Evolutionary conservation across 176 grass and related monocot genomes (phyloP).

Genomic region (Cenchrus purpureus): DNA sequence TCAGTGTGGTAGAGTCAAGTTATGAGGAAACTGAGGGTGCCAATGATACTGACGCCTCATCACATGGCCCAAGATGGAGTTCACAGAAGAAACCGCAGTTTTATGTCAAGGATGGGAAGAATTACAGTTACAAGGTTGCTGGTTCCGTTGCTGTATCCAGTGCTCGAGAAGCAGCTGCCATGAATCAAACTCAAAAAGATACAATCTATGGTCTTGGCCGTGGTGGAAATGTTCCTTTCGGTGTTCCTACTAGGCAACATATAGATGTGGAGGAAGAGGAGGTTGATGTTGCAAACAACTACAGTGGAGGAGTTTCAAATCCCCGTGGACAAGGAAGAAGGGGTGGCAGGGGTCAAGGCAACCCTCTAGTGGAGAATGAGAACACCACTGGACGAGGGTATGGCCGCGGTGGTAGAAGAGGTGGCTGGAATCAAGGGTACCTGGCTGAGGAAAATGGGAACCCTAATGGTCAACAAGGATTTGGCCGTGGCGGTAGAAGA

Average conservation of each 20-base stretch:
- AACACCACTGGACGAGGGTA: conserved; percentile 33
- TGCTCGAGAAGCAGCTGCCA: conserved; percentile 72
- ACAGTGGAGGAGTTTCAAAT: conserved; percentile 47
- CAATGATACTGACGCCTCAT: conserved; percentile 48
- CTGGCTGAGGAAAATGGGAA: conserved; percentile 19
- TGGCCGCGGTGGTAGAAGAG: conserved; percentile 52
- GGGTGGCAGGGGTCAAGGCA: conserved; percentile 38
- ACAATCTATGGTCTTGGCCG: conserved; percentile 90
- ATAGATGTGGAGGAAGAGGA: conserved; percentile 54
- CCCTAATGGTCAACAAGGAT: conserved; percentile 32
- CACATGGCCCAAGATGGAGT: conserved; percentile 62
- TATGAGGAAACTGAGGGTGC: conserved; percentile 78
- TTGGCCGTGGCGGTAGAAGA: conserved; percentile 37
- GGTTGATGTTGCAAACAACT: conserved; percentile 32
- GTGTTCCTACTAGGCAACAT: conserved; percentile 51
- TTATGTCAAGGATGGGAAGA: conserved; percentile 96
- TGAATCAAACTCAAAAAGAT: conserved; percentile 67
- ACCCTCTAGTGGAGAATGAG: conserved; percentile 6
- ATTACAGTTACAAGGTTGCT: conserved; percentile 97
- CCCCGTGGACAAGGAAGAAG: conserved; percentile 52
- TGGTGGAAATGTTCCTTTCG: conserved; percentile 84
- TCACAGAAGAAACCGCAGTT: conserved; percentile 88
- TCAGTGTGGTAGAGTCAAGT: conserved; percentile 82
- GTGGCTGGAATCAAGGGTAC: conserved; percentile 29
- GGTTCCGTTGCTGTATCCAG: conserved; percentile 77